Evolutionary conservation across 768 basidiomycete species (phyloP), one percentile per base, ranked within the genome.

Genomic region (Trametes gibbosa): DNA sequence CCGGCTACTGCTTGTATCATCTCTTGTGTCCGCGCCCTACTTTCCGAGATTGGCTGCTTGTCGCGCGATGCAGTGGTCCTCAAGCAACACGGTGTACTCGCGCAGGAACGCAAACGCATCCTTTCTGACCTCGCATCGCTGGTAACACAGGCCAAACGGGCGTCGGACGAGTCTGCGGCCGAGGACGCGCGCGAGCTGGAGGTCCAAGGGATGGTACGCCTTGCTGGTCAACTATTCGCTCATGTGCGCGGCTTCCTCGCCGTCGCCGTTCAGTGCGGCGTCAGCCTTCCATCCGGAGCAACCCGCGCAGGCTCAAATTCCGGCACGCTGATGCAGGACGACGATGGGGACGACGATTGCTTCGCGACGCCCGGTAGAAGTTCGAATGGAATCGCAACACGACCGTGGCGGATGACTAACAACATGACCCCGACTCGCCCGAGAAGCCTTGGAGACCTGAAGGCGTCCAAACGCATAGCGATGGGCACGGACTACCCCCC

Each of bases 1-100:
- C 95, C 96, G 6, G 89, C 94, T 2, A 92, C 95, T 0, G 95
- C 95, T 14, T 95, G 87, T 72, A 89, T 98, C 59, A 95, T 99
- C 65, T 94, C 93, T 13, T 92, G 91, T 53, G 93, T 98, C 47
- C 89, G 95, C 32, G 84, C 87, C 27, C 88, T 96, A 17, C 81
- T 99, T 43, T 84, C 86, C 27, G 83, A 88, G 12, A 86, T 92
- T 16, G 90, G 90, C 58, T 95, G 92, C 55, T 79, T 97, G 23
- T 84, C 86, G 40, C 87, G 92, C 45, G 92, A 96, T 63, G 88
- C 92, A 0, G 79, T 81, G 0, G 74, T 90, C 21, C 80, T 99
- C 19, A 83, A 80, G 63, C 78, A 76, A 46, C 85, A 84, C 65
- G 83, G 89, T 0, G 59, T 77, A 3, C 79, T 99, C 37, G 84